Percentiles rank a stretch among this genome's conserved stretches.
phyloP scores from a whole-genome alignment of 2,329 filamentous ascomycete species.

The Ampelomyces quisqualis region DNA sequence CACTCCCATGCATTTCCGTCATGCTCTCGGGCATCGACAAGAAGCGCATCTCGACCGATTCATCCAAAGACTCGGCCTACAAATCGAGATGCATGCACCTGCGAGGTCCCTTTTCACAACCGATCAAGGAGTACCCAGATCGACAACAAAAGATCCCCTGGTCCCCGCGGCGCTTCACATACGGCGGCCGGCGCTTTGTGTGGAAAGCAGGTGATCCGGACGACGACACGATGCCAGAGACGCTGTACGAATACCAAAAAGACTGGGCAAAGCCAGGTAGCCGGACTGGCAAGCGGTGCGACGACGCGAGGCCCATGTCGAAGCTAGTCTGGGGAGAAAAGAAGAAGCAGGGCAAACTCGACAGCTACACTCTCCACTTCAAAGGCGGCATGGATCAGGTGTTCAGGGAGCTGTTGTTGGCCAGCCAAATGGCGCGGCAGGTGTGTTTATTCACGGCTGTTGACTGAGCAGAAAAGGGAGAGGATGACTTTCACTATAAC shows the following conservation, averaged over 20 bases:
- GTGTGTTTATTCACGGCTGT: constrained; percentile 42
- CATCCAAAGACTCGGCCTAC: constrained; percentile 36
- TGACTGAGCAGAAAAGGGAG: constrained; percentile 17
- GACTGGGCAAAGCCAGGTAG: constrained; percentile 41
- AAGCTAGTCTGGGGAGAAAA: constrained; percentile 43
- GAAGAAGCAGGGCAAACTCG: constrained; percentile 40
- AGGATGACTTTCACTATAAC: constrained; percentile 1
- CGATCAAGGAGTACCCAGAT: constrained; percentile 42
- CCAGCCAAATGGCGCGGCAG: constrained; percentile 43
- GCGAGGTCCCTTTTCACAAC: constrained; percentile 35
- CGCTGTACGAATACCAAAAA: constrained; percentile 38
- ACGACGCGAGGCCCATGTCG: constrained; percentile 31
- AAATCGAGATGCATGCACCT: constrained; percentile 40
- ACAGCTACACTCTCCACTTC: constrained; percentile 43
- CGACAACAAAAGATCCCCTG: constrained; percentile 42
- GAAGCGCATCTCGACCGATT: constrained; percentile 22
- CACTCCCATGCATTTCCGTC: constrained; percentile 35
- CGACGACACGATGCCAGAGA: constrained; percentile 49
- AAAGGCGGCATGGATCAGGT: constrained; percentile 42
- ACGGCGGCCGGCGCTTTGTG: constrained; percentile 41
- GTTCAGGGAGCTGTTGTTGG: constrained; percentile 39
- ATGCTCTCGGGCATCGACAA: constrained; percentile 41
- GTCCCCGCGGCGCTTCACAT: constrained; percentile 42
- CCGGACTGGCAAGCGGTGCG: constrained; percentile 39
- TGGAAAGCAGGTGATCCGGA: constrained; percentile 50